These are phyloP conservation scores for Coemansia guatemalensis DNA, from an alignment of 192 early-diverging fungal genomes.

Conservation along the genomic window DNA sequence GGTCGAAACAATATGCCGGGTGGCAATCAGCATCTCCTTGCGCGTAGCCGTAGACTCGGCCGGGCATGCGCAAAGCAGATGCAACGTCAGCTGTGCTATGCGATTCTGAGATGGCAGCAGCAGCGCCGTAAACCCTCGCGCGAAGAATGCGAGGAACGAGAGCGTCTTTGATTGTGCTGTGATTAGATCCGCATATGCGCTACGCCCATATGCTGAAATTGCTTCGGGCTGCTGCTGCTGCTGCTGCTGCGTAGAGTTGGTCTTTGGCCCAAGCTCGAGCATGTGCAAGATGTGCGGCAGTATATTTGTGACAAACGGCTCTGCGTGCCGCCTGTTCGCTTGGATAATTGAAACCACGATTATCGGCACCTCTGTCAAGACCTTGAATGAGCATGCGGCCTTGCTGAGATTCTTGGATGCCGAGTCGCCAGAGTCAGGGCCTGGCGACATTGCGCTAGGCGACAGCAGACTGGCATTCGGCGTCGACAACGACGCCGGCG, in stretches of 20 bases:
- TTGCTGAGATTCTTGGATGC: slow-evolving; percentile 65
- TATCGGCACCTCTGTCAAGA: slow-evolving; percentile 96
- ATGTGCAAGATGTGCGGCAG: slow-evolving; percentile 80
- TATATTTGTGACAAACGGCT: slow-evolving; percentile 78
- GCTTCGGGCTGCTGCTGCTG: slow-evolving; percentile 15
- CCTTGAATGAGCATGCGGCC: slow-evolving; percentile 92
- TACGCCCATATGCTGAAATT: slow-evolving; percentile 48
- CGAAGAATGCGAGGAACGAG: slow-evolving; percentile 95
- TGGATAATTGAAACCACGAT: slow-evolving; percentile 96
- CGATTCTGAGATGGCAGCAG: slow-evolving; percentile 73
- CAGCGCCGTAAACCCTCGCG: slow-evolving; percentile 71
- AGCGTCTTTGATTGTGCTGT: slow-evolving; percentile 98
- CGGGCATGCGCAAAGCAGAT: slow-evolving; percentile 89
- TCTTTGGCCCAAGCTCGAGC: slow-evolving; percentile 55
- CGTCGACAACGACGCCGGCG: slow-evolving; percentile 59
- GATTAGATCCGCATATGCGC: slow-evolving; percentile 74
- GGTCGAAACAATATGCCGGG: slow-evolving; percentile 91
- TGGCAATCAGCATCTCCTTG: slow-evolving; percentile 95
- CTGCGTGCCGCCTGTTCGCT: slow-evolving; percentile 79
- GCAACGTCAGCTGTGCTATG: slow-evolving; percentile 87
- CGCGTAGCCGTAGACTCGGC: slow-evolving; percentile 88
- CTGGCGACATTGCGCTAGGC: slow-evolving; percentile 74
- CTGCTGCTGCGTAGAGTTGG: slow-evolving; percentile 5
- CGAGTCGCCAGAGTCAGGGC: slow-evolving; percentile 59
- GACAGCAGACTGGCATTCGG: slow-evolving; percentile 56